These are phyloP conservation scores for Secale cereale DNA, from an alignment of 176 grass and related monocot genomes.

Conservation along the genomic window DNA sequence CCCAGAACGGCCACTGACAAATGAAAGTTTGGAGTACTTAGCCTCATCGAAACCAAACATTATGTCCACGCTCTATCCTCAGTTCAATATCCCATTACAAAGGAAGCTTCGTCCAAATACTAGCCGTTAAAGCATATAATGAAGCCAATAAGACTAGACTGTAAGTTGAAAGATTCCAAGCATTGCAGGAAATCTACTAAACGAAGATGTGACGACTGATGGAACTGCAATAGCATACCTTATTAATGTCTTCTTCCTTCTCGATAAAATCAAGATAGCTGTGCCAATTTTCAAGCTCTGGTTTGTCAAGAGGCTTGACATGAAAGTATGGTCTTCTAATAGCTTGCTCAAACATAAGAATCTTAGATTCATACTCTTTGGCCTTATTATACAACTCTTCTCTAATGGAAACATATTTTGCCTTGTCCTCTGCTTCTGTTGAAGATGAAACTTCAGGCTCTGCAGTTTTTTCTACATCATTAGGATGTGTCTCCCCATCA, in stretches of 20 bases:
- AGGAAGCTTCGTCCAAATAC: conserved; percentile 97
- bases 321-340: conserved; percentile 99
- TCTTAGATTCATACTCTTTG: conserved; percentile 96
- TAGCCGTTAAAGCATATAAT: conserved; percentile 82
- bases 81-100: conserved; percentile 94
- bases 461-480: conserved; percentile 47
- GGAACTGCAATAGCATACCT: conserved; percentile 62
- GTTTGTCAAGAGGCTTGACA: conserved; percentile 91
- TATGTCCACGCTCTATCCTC: conserved; percentile 90
- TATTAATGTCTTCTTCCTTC: conserved; percentile 90
- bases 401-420: conserved; percentile 80
- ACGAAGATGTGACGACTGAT: conserved; percentile 15
- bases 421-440: conserved; percentile 67
- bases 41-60: conserved; percentile 98
- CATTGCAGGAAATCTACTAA: conserved; percentile 58
- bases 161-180: conserved; percentile 74
- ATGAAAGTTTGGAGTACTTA: conserved; percentile 99
- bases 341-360: conserved; percentile 87
- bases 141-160: conserved; percentile 93
- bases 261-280: conserved; percentile 96
- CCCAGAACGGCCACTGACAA: conserved; percentile 99
- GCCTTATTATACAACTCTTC: conserved; percentile 98
- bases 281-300: conserved; percentile 99
- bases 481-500: conserved; percentile 42
- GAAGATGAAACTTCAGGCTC: conserved; percentile 51